phyloP scores from a whole-genome alignment of 106 monocot species.

The Acorus gramineus region DNA sequence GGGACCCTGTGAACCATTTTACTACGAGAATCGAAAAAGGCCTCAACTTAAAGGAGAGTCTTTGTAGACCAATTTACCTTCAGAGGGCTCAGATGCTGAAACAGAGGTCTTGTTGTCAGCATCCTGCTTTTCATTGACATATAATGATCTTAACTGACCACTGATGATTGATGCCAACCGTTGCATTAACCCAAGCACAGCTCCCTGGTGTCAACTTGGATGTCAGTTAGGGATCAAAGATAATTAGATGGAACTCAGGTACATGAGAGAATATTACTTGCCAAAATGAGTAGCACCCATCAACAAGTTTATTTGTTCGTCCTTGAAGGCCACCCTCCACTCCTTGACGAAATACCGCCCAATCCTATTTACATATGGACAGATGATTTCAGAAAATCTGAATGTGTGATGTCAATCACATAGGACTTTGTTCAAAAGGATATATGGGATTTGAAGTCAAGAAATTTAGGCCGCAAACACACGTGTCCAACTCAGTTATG shows the following conservation, averaged over 20 bases:
- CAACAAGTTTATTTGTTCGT: slow-evolving; percentile 92
- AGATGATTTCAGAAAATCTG: not conserved
- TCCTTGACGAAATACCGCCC: slow-evolving; percentile 90
- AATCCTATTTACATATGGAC: slow-evolving; percentile 31
- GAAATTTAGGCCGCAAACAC: no score
- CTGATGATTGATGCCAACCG: slow-evolving; percentile 42
- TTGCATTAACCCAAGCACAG: slow-evolving; percentile 58
- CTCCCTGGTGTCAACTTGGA: slow-evolving; percentile 42
- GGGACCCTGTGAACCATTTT: slow-evolving; percentile 15
- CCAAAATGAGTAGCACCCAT: slow-evolving; percentile 99
- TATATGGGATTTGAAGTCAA: no score
- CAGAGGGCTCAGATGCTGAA: slow-evolving; percentile 10
- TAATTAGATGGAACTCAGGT: not conserved
- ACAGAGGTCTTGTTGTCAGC: not conserved
- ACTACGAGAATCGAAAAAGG: not conserved
- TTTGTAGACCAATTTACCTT: slow-evolving; percentile 2
- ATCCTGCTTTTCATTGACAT: slow-evolving; percentile 9
- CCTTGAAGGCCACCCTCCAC: slow-evolving; percentile 96
- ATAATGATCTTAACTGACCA: slow-evolving; percentile 26
- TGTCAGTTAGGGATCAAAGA: not conserved
- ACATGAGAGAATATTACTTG: slow-evolving; percentile 52
- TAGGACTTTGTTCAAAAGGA: no score
- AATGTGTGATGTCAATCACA: no score
- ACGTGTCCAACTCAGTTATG: no score
- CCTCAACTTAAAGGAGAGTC: not conserved